Percentiles rank a stretch among this genome's conserved stretches.
These are phyloP conservation scores for Rhizophora apiculata DNA, from an alignment of 345 rosid genomes.

Conservation along the genomic window DNA sequence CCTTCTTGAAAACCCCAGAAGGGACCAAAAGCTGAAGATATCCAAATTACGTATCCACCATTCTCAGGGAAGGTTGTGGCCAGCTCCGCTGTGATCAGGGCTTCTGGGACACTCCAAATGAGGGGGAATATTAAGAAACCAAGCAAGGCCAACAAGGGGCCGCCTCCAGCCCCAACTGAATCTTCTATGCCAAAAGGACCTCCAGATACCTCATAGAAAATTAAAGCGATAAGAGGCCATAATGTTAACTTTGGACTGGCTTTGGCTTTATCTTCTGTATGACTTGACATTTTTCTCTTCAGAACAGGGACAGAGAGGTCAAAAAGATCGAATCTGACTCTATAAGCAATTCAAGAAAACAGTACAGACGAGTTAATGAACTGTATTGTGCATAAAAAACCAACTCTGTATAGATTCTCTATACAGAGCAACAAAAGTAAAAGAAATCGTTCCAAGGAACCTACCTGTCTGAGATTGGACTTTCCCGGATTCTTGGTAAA, in stretches of 20 bases:
- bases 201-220: slow-evolving; percentile 93
- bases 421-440: neutral
- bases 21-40: slow-evolving; percentile 85
- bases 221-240: slow-evolving; percentile 76
- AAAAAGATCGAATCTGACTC: slow-evolving; percentile 12
- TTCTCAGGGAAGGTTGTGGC: slow-evolving; percentile 90
- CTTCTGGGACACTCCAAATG: slow-evolving; percentile 91
- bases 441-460: slow-evolving; percentile 3
- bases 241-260: slow-evolving; percentile 63
- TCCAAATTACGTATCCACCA: slow-evolving; percentile 92
- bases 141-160: slow-evolving; percentile 72
- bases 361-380: neutral
- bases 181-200: slow-evolving; percentile 98
- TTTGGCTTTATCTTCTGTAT: slow-evolving; percentile 28
- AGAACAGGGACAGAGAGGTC: slow-evolving; percentile 12
- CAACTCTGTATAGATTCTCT: slow-evolving; percentile 1
- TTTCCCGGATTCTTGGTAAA: neutral
- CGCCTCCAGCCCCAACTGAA: slow-evolving; percentile 83
- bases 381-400: slow-evolving; percentile 3
- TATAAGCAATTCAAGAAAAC: neutral
- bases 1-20: slow-evolving; percentile 98
- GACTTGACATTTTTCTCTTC: slow-evolving; percentile 45
- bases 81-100: slow-evolving; percentile 86
- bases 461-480: neutral
- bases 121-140: slow-evolving; percentile 84